These are phyloP conservation scores for Cicer chorassanicum DNA, from an alignment of 306 rosid species.

Conservation along the genomic window DNA sequence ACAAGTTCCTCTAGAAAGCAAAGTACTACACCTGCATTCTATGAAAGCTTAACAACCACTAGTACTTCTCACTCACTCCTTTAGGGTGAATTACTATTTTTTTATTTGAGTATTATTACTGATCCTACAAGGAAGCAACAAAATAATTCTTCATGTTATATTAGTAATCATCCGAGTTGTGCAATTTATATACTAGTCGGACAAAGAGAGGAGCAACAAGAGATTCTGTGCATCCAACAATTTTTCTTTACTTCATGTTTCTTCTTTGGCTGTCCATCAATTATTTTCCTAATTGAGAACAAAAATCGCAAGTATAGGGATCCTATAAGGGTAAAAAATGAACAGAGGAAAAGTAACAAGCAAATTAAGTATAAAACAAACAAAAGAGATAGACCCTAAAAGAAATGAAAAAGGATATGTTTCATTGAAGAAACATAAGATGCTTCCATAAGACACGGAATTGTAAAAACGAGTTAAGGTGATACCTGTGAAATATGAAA, in stretches of 20 bases:
- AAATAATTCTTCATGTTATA: constrained; percentile 20
- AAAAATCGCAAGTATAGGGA: constrained; percentile 1
- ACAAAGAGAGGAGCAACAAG: constrained; percentile 24
- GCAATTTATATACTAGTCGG: constrained; percentile 6
- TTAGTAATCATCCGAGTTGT: constrained; percentile 16
- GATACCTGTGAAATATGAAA: constrained; percentile 96
- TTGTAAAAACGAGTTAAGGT: constrained; percentile 31
- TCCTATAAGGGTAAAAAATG: constrained; percentile 20
- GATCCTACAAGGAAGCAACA: constrained; percentile 34
- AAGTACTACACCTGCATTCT: constrained; percentile 21
- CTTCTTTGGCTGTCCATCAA: constrained; percentile 27
- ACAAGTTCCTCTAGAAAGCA: constrained; percentile 19
- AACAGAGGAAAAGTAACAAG: constrained; percentile 8
- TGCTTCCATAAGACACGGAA: constrained; percentile 37
- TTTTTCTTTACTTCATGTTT: constrained; percentile 5
- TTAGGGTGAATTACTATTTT: constrained; percentile 15
- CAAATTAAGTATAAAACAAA: constrained; percentile 28
- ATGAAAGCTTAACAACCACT: constrained; percentile 17
- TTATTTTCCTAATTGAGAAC: constrained; percentile 28
- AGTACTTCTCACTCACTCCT: constrained; percentile 16
- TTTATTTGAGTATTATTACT: constrained; percentile 30
- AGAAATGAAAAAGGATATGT: constrained; percentile 25
- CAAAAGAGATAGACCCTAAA: constrained; percentile 26
- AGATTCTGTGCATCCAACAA: constrained; percentile 10
- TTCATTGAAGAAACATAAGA: constrained; percentile 33